phyloP scores from a whole-genome alignment of 768 basidiomycete species.

The Phlebiopsis flavidoalba region DNA sequence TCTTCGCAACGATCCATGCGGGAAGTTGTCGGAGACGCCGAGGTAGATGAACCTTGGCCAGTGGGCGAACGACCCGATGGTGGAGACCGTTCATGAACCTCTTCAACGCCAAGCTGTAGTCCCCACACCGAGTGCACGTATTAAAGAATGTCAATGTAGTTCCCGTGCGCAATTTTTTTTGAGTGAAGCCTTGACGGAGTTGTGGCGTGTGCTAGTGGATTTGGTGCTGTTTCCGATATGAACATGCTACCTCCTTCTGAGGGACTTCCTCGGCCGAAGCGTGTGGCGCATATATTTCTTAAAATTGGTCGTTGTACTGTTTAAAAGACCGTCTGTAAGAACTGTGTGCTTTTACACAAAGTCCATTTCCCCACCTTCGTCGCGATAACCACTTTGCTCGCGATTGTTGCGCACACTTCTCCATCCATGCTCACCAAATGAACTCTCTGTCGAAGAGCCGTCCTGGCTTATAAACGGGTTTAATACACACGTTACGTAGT shows the following conservation, averaged over 20 bases:
- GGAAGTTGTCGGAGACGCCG: conserved; percentile 23
- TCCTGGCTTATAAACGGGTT: conserved; percentile 19
- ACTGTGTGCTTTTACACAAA: not conserved
- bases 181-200: conserved; percentile 32
- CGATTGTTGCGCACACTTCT: conserved; percentile 27
- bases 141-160: conserved; percentile 47
- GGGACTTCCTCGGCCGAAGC: conserved; percentile 19
- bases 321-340: not conserved
- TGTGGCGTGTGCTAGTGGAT: conserved; percentile 22
- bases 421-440: conserved; percentile 36
- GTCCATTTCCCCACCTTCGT: conserved; percentile 17
- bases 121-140: conserved; percentile 49
- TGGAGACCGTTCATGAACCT: conserved; percentile 47
- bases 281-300: conserved; percentile 29
- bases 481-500: not conserved
- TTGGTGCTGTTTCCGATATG: conserved; percentile 36
- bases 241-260: conserved; percentile 17
- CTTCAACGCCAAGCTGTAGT: conserved; percentile 43
- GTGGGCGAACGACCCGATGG: conserved; percentile 34
- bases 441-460: conserved; percentile 27
- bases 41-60: conserved; percentile 38
- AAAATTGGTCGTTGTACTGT: conserved; percentile 24
- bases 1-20: conserved; percentile 24
- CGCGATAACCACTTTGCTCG: conserved; percentile 31
- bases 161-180: conserved; percentile 43